phyloP scores from a whole-genome alignment of 106 monocot genomes.

The Agapanthus africanus region DNA sequence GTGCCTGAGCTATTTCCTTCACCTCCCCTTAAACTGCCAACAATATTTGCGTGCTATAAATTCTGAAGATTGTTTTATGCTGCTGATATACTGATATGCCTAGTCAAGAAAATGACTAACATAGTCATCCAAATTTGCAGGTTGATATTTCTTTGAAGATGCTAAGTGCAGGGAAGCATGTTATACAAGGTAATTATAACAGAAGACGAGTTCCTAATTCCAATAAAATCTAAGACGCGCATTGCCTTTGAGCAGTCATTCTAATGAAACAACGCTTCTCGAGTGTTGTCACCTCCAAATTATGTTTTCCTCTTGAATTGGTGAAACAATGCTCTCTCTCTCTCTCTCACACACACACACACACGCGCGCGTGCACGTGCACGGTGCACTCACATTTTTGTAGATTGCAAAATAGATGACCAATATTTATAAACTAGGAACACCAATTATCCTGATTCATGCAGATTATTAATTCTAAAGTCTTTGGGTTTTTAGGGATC shows the following conservation, averaged over 20 bases:
- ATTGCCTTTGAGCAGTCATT: not conserved
- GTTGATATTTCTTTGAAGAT: slow-evolving; percentile 80
- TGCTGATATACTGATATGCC: not conserved
- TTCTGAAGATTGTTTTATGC: no score
- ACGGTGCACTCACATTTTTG: not conserved
- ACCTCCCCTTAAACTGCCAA: not conserved
- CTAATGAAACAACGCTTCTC: not conserved
- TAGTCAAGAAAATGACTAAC: not conserved
- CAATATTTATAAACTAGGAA: slow-evolving; percentile 4
- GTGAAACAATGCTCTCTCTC: no score
- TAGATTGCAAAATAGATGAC: not conserved
- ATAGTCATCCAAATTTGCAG: slow-evolving; percentile 28
- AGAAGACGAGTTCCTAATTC: not conserved
- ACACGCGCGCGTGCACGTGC: no score
- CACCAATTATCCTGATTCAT: not conserved
- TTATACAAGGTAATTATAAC: slow-evolving; percentile 78
- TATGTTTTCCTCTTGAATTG: no score
- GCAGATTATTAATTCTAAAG: not conserved
- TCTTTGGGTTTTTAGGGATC: not conserved
- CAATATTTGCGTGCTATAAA: not conserved
- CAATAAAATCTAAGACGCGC: not conserved
- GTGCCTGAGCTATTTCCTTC: not conserved
- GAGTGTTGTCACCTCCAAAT: no score
- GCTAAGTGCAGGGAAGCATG: slow-evolving; percentile 85
- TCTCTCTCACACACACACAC: no score